Base-by-base conservation (phyloP, 306 rosid genomes). In the Pterocarpus macrocarpus region DNA sequence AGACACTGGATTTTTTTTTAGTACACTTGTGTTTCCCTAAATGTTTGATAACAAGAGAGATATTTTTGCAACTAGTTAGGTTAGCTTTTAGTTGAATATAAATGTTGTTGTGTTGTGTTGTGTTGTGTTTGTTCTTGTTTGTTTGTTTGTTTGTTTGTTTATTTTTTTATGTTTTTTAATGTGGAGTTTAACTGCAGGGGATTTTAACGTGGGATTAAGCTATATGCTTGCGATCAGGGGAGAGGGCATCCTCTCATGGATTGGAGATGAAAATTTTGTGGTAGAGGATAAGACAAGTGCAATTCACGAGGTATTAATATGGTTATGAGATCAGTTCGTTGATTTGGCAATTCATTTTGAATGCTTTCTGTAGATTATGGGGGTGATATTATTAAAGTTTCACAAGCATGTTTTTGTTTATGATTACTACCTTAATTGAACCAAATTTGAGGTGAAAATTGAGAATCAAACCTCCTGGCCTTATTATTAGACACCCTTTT, bases 171-270 rank as follows among this genome's bases (percentile, higher is more conserved):
- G 1, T 6, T 32, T 62, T 34, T 55, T 30, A 71, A 43, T 43
- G 49, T 7, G 49, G 6, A 47, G 4, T 76, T 88, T 75, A 5
- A 47, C 22, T 81, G 72, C 84, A 90, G 96, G 89, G 77, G 97
- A 91, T 22, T 91, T 88, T 64, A 85, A 79, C 39, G 80, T 56
- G 71, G 98, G 94, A 70, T 41, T 93, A 49, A 69, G 88, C 63
- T 88, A 92, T 50, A 85, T 92, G 92, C 92, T 92, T 86, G 87
- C 82, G 1, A 88, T 77, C 33, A 84, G 85, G 86, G 97, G 94
- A 30, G 94, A 89, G 77, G 84, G 92, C 64, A 65, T 91, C 41
- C 75, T 92, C 2, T 91, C 94, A 0, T 88, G 97, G 94, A 69
- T 69, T 80, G 92, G 88, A 53, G 91, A 89, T 84, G 89, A 92